Conservation (phyloP, 371 early-diverging fungal genomes). For the Syncephalastrum racemosum region DNA sequence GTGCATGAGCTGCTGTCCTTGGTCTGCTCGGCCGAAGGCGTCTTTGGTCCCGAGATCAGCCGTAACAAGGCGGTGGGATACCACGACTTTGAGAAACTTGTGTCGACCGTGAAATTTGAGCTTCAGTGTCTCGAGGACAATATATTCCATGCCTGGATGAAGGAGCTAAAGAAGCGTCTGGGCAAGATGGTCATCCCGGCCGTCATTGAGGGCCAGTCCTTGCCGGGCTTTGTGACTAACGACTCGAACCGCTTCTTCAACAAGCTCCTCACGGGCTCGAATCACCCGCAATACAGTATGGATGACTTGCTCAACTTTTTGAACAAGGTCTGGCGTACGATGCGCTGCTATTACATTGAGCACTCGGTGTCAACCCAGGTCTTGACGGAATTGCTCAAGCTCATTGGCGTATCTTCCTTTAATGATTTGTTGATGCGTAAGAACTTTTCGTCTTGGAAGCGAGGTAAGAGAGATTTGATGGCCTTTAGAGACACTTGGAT, state of each 20-base stretch:
- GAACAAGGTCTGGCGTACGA: constrained; percentile 83
- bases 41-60: constrained; percentile 34
- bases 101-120: constrained; percentile 53
- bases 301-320: constrained; percentile 87
- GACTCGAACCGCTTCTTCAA: constrained; percentile 82
- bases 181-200: constrained; percentile 90
- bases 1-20: constrained; percentile 85
- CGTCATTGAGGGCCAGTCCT: constrained; percentile 84
- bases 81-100: constrained; percentile 51
- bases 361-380: constrained; percentile 71
- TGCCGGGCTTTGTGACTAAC: constrained; percentile 85
- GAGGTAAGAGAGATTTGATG: constrained; percentile 40
- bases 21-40: constrained; percentile 37
- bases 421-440: constrained; percentile 89
- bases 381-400: constrained; percentile 83
- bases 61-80: constrained; percentile 28
- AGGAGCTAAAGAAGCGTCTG: constrained; percentile 87
- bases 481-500: neutral
- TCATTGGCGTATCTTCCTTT: constrained; percentile 87
- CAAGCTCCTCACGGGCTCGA: constrained; percentile 63
- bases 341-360: constrained; percentile 93
- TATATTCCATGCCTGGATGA: constrained; percentile 81
- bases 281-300: constrained; percentile 74
- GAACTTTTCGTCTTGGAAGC: constrained; percentile 83
- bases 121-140: constrained; percentile 61